phyloP scores from a whole-genome alignment of 768 basidiomycete genomes.

The Crucibulum laeve region DNA sequence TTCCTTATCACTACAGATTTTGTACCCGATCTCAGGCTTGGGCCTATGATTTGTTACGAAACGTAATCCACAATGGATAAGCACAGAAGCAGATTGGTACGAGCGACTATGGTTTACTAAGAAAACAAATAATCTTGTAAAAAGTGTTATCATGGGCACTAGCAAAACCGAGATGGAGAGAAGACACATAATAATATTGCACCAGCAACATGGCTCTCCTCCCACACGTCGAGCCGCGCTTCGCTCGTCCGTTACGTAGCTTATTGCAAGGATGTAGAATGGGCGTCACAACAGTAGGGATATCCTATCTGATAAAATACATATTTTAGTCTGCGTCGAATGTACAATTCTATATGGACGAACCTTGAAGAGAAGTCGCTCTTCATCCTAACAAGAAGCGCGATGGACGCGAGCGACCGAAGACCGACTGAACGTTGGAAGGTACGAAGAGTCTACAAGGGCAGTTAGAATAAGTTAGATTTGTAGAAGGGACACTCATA shows the following conservation, averaged over 20 bases:
- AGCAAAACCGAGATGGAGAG: too few species aligned
- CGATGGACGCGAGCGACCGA: slow-evolving; percentile 65
- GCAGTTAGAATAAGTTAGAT: not conserved
- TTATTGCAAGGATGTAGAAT: slow-evolving; percentile 65
- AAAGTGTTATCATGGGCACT: too few species aligned
- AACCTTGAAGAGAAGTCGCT: slow-evolving; percentile 55
- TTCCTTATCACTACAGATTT: too few species aligned
- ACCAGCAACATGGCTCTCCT: slow-evolving; percentile 30
- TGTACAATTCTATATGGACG: slow-evolving; percentile 6
- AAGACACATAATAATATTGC: too few species aligned
- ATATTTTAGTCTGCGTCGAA: not conserved
- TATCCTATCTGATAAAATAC: slow-evolving; percentile 19
- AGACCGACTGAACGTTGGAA: slow-evolving; percentile 51
- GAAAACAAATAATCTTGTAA: too few species aligned
- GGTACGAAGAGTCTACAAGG: slow-evolving; percentile 28
- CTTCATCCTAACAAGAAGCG: slow-evolving; percentile 65
- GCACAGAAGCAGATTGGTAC: too few species aligned
- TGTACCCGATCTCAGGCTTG: too few species aligned
- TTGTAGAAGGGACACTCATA: too few species aligned
- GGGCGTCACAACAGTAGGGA: slow-evolving; percentile 44
- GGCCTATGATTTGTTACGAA: too few species aligned
- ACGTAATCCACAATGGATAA: too few species aligned
- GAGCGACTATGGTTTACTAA: too few species aligned
- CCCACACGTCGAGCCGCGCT: slow-evolving; percentile 64
- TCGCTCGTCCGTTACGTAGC: slow-evolving; percentile 71